phyloP scores from a whole-genome alignment of 345 rosid genomes.

The Ceriops zippeliana region DNA sequence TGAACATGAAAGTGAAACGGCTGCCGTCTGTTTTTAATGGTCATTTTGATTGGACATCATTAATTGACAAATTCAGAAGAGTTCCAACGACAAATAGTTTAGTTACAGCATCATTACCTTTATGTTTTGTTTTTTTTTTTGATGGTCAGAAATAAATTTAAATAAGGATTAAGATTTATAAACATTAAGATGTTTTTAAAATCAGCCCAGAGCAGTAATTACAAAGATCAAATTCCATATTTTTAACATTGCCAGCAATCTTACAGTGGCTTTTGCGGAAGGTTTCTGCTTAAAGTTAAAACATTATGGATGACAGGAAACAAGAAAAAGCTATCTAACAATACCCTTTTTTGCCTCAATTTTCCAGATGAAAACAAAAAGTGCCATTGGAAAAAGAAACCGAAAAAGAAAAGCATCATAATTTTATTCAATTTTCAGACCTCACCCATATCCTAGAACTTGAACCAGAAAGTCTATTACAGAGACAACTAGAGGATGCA shows the following conservation, averaged over 20 bases:
- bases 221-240: too few relatives aligned
- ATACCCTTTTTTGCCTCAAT: neutral
- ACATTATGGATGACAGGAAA: too few relatives aligned
- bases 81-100: neutral
- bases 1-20: conserved; percentile 11
- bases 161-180: too few relatives aligned
- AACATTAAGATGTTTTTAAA: too few relatives aligned
- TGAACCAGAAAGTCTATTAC: conserved; percentile 11
- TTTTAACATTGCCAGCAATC: too few relatives aligned
- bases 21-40: conserved; percentile 2
- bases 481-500: neutral
- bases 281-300: too few relatives aligned
- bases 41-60: neutral
- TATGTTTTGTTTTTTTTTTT: too few relatives aligned
- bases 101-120: too few relatives aligned
- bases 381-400: conserved; percentile 7
- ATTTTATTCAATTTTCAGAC: conserved; percentile 17
- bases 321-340: too few relatives aligned
- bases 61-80: neutral
- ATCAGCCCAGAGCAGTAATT: too few relatives aligned
- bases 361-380: conserved; percentile 21
- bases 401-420: neutral
- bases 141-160: too few relatives aligned
- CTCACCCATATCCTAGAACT: conserved; percentile 27
- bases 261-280: too few relatives aligned